phyloP scores from a whole-genome alignment of 306 rosid genomes.

The Corylus heterophylla region DNA sequence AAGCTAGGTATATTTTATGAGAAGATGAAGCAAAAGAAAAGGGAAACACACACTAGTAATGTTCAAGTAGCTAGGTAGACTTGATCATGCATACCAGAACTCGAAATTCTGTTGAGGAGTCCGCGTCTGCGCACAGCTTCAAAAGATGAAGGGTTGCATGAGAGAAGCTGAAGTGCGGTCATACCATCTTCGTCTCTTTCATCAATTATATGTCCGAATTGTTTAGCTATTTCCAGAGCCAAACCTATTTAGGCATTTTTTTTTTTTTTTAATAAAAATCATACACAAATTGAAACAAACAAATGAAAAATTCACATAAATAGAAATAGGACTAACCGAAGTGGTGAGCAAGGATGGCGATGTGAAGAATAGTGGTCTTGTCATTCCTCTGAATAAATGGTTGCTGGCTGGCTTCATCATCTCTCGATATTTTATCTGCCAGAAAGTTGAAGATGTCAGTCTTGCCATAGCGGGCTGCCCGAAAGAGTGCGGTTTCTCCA shows the following conservation, averaged over 20 bases:
- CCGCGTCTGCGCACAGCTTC: neutral
- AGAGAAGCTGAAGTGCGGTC: slow-evolving; percentile 2
- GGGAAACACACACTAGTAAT: neutral
- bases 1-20: too few relatives aligned
- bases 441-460: neutral
- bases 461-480: neutral
- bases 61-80: neutral
- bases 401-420: neutral
- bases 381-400: neutral
- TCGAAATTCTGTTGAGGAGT: neutral
- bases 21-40: neutral
- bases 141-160: neutral
- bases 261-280: neutral
- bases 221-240: neutral
- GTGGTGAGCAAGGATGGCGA: neutral
- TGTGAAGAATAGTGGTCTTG: neutral
- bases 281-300: neutral
- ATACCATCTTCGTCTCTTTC: neutral
- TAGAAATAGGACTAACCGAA: neutral
- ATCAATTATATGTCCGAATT: neutral
- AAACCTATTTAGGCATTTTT: neutral
- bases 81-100: neutral
- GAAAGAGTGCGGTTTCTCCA: neutral
- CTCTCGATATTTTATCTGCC: neutral
- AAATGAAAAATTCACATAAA: neutral